Conservation (phyloP, 495 filamentous ascomycete genomes). For the Chaetomium fimeti region DNA sequence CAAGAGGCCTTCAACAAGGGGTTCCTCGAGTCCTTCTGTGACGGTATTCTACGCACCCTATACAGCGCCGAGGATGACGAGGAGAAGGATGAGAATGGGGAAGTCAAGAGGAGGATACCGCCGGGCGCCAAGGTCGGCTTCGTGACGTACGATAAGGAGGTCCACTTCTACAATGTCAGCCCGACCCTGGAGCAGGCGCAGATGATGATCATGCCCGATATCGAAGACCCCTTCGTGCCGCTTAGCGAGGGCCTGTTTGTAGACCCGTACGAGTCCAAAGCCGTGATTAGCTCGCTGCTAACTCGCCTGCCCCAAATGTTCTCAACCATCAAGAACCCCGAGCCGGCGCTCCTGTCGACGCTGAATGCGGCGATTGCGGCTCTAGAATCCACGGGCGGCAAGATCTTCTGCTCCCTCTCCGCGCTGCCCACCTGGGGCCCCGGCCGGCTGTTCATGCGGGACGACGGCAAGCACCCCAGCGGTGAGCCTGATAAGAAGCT, state of each 20-base stretch:
- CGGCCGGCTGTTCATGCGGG: constrained; percentile 74
- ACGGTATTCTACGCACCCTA: constrained; percentile 79
- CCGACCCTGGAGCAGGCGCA: constrained; percentile 81
- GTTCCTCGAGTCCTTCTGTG: constrained; percentile 86
- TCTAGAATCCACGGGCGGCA: constrained; percentile 82
- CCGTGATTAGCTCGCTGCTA: constrained; percentile 82
- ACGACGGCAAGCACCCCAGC: constrained; percentile 80
- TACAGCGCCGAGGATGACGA: constrained; percentile 63
- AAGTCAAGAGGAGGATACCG: constrained; percentile 65
- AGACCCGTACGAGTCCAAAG: constrained; percentile 89
- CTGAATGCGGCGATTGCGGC: constrained; percentile 78
- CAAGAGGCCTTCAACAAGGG: constrained; percentile 86
- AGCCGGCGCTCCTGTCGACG: constrained; percentile 80
- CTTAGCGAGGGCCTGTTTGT: constrained; percentile 91
- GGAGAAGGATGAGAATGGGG: constrained; percentile 55
- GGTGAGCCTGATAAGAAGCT: constrained; percentile 92
- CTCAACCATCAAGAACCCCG: constrained; percentile 78
- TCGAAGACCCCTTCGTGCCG: constrained; percentile 96
- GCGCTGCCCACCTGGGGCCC: constrained; percentile 89
- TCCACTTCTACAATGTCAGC: constrained; percentile 96
- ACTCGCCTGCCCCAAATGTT: constrained; percentile 79
- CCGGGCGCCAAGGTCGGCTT: constrained; percentile 86
- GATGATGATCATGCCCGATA: constrained; percentile 98
- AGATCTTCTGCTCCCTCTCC: constrained; percentile 82
- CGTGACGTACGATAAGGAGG: constrained; percentile 90